Conservation (phyloP, 169 alveolate species). For the Cryptosporidium meleagridis region DNA sequence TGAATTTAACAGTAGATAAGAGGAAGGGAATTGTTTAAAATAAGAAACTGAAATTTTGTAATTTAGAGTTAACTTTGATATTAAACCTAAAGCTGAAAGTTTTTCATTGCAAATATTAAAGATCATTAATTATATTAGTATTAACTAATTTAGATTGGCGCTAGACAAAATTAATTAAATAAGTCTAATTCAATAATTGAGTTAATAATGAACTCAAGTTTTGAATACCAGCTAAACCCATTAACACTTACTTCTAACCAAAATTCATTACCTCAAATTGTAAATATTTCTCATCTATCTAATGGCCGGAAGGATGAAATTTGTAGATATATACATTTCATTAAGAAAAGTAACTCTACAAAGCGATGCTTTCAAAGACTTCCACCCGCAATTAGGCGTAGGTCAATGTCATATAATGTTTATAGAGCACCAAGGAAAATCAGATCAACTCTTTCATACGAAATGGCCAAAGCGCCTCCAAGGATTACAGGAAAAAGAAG, state of each 20-base stretch:
- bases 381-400: slow-evolving; percentile 62
- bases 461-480: slow-evolving; percentile 63
- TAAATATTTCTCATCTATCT: slow-evolving; percentile 41
- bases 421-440: slow-evolving; percentile 66
- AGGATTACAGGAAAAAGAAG: slow-evolving; percentile 1
- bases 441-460: slow-evolving; percentile 11
- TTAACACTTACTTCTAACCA: not conserved
- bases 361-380: slow-evolving; percentile 58
- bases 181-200: not conserved
- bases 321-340: slow-evolving; percentile 16
- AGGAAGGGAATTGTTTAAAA: not conserved
- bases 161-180: not conserved
- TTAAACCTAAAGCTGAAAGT: not conserved
- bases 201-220: not conserved
- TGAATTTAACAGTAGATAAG: not conserved
- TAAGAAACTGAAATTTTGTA: not conserved
- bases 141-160: not conserved
- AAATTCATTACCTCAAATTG: slow-evolving; percentile 30
- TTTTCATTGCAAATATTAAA: not conserved
- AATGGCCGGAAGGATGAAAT: slow-evolving; percentile 32
- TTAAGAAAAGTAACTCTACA: slow-evolving; percentile 39
- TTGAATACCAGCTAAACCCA: not conserved
- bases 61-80: not conserved
- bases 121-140: not conserved
- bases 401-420: slow-evolving; percentile 63